A percentile compares a stretch with the other conserved stretches of the same genome.
These are phyloP conservation scores for Fusarium foetens DNA, from an alignment of 2,329 filamentous ascomycete genomes.

Conservation along the genomic window DNA sequence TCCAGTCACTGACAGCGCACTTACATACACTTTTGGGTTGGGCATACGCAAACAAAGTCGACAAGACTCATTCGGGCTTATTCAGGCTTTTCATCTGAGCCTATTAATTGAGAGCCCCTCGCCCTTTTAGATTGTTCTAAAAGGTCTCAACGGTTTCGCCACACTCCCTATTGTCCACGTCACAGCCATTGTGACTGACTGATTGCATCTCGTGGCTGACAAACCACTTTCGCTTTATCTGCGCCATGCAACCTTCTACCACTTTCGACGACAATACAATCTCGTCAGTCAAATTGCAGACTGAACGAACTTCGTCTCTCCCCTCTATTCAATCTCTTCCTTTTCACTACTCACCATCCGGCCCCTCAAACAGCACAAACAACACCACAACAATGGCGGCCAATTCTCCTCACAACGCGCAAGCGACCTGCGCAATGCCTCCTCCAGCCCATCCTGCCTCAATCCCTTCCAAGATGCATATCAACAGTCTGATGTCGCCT, in stretches of 20 bases:
- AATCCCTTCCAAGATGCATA: constrained; percentile 55
- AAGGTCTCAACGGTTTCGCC: constrained; percentile 35
- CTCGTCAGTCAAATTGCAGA: constrained; percentile 32
- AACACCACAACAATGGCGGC: constrained; percentile 41
- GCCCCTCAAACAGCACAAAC: constrained; percentile 25
- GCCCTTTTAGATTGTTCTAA: constrained; percentile 27
- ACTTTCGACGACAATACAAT: constrained; percentile 45
- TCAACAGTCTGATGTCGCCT: constrained; percentile 70
- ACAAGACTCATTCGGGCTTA: constrained; percentile 38
- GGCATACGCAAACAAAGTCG: constrained; percentile 37
- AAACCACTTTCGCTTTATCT: constrained; percentile 46
- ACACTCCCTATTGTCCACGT: constrained; percentile 36
- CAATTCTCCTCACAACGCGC: constrained; percentile 37
- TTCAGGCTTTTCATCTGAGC: constrained; percentile 21
- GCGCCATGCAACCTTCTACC: constrained; percentile 45
- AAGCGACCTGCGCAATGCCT: constrained; percentile 43
- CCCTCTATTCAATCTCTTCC: constrained; percentile 10
- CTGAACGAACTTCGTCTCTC: constrained; percentile 28
- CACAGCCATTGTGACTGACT: constrained; percentile 36
- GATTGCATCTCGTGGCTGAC: constrained; percentile 48
- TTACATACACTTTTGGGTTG: constrained; percentile 35
- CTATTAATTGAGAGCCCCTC: constrained; percentile 35
- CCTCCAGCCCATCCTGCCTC: constrained; percentile 44
- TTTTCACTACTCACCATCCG: constrained; percentile 25
- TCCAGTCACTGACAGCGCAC: constrained; percentile 40